Base-by-base conservation (phyloP, 352 stramenopile genomes). In the Phytophthora quininea region DNA sequence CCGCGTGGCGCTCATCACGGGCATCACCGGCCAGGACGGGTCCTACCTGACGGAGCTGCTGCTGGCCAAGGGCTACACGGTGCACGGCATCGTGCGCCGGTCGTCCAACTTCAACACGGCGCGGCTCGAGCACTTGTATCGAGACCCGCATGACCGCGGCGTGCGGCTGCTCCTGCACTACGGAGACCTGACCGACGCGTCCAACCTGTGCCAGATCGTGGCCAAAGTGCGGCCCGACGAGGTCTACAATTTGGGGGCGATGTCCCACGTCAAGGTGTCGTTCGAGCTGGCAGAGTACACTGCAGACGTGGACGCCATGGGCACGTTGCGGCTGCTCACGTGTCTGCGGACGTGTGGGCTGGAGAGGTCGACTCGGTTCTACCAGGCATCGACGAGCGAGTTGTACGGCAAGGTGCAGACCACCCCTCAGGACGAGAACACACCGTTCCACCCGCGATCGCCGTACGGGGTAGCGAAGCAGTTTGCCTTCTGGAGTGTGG, bases 261-360 rank as follows among this genome's bases (percentile, higher is more conserved):
- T 99, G 97, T 98, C 92, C 76, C 97, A 99, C 76, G 97, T 99
- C 48, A 98, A 99, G 70, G 98, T 99, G 32, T 99, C 97, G 8
- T 99, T 99, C 64, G 97, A 99, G 67, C 98, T 99, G 96, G 95
- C 96, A 14, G 97, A 99, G 77, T 99, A 99, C 86, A 99, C 97
- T 42, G 97, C 97, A n/a, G 97, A 99, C 62, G 97, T 97, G 40
- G 97, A 99, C 67, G 98, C 85, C 11, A 58, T 99, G 10, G 97
- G 98, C 54, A 95, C 97, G 19, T 82, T 99, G 24, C 95, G 97
- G 38, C 89, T 99, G 69, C 85, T 99, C 30, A 98, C 99, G 77
- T 97, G 97, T 42, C 97, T 99, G 51, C 96, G 97, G 43, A 97
- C 95, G 3, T 97, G 88, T 61, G 97, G 97, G 19, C 73, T 97